These are phyloP conservation scores for Annulohypoxylon maeteangense DNA, from an alignment of 495 filamentous ascomycete species.

Conservation along the genomic window DNA sequence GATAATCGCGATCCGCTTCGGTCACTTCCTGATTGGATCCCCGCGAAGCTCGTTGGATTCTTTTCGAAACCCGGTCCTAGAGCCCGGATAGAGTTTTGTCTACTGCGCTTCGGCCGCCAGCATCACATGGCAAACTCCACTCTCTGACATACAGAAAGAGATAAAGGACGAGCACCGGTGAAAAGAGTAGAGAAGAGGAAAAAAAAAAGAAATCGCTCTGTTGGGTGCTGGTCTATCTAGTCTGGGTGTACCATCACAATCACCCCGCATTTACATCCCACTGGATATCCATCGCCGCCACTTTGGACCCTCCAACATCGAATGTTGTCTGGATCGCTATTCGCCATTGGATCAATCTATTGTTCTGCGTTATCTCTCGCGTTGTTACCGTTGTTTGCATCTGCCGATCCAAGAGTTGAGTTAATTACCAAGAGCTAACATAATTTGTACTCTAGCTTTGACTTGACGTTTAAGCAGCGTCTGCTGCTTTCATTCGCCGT, in stretches of 20 bases:
- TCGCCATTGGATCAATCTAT: slow-evolving; percentile 36
- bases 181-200: background rate
- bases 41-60: slow-evolving; percentile 2
- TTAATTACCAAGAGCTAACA: slow-evolving; percentile 32
- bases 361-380: slow-evolving; percentile 35
- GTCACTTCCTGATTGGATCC: slow-evolving; percentile 10
- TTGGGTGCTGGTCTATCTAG: slow-evolving; percentile 17
- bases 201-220: background rate
- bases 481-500: slow-evolving; percentile 40
- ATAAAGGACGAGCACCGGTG: background rate
- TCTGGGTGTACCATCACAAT: slow-evolving; percentile 16
- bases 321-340: slow-evolving; percentile 24
- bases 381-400: slow-evolving; percentile 26
- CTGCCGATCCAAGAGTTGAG: slow-evolving; percentile 23
- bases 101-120: slow-evolving; percentile 20
- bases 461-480: slow-evolving; percentile 45
- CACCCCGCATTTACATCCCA: slow-evolving; percentile 38
- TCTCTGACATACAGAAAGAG: slow-evolving; percentile 3
- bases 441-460: slow-evolving; percentile 28
- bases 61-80: slow-evolving; percentile 12
- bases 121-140: slow-evolving; percentile 39
- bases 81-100: slow-evolving; percentile 31
- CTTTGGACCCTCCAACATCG: slow-evolving; percentile 22
- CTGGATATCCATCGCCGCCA: slow-evolving; percentile 27
- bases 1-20: slow-evolving; percentile 9